Conservation (phyloP, 2,329 filamentous ascomycete genomes). For the Penicillium vulpinum region DNA sequence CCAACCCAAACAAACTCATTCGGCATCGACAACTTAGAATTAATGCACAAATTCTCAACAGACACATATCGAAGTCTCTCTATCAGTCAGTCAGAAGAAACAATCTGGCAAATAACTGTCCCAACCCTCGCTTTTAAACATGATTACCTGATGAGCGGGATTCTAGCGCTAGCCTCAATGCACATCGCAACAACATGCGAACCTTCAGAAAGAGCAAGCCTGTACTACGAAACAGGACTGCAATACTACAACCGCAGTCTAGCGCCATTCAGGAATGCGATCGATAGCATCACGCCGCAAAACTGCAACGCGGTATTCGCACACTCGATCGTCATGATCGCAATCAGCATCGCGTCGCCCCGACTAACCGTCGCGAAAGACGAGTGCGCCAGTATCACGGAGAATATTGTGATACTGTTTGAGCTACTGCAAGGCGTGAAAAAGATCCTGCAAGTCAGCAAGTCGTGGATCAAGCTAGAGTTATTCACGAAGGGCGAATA, state of each 20-base stretch:
- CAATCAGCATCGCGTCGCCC: slow-evolving; percentile 28
- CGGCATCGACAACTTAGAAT: slow-evolving; percentile 43
- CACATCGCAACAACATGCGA: slow-evolving; percentile 34
- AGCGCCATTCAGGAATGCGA: slow-evolving; percentile 27
- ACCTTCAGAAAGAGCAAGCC: slow-evolving; percentile 5
- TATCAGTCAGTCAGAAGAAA: slow-evolving; percentile 23
- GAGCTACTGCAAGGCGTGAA: slow-evolving; percentile 32
- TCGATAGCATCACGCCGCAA: slow-evolving; percentile 27
- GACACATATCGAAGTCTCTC: slow-evolving; percentile 45
- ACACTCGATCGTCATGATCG: slow-evolving; percentile 30
- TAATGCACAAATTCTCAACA: slow-evolving; percentile 53
- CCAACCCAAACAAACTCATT: slow-evolving; percentile 1
- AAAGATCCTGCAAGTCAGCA: slow-evolving; percentile 26
- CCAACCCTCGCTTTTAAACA: slow-evolving; percentile 37
- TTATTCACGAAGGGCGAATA: slow-evolving; percentile 51
- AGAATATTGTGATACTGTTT: slow-evolving; percentile 29
- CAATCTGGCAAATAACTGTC: slow-evolving; percentile 36
- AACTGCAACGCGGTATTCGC: slow-evolving; percentile 34
- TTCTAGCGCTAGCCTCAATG: slow-evolving; percentile 39
- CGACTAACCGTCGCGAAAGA: slow-evolving; percentile 18
- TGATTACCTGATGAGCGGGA: slow-evolving; percentile 38
- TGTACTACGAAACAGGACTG: slow-evolving; percentile 29
- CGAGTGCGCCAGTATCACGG: slow-evolving; percentile 19
- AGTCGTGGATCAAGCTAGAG: slow-evolving; percentile 49
- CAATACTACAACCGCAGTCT: slow-evolving; percentile 30